Conservation (phyloP, 2,329 filamentous ascomycete genomes). For the Onygenales sp. region DNA sequence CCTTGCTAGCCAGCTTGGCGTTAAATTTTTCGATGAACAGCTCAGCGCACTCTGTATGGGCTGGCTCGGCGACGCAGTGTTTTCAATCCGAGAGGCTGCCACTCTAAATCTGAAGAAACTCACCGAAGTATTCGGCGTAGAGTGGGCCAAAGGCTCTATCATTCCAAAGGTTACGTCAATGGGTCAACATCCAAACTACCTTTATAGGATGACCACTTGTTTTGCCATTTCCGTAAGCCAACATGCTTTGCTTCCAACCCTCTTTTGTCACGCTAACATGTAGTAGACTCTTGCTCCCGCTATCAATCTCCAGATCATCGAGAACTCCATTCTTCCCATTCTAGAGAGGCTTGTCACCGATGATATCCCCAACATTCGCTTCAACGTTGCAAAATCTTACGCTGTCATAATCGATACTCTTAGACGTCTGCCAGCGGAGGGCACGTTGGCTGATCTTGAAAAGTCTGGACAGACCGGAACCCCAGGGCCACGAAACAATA, state of each 20-base stretch:
- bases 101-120: conserved; percentile 97
- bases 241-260: neutral
- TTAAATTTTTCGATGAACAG: conserved; percentile 98
- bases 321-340: conserved; percentile 88
- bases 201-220: conserved; percentile 99
- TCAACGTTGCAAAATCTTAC: conserved; percentile 99
- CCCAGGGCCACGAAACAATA: conserved; percentile 62
- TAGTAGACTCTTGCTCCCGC: conserved; percentile 81
- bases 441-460: conserved; percentile 75
- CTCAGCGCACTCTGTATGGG: conserved; percentile 93
- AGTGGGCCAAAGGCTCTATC: conserved; percentile 94
- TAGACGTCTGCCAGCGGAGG: conserved; percentile 78
- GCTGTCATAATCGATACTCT: conserved; percentile 81
- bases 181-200: conserved; percentile 96
- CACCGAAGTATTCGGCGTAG: conserved; percentile 95
- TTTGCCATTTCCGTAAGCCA: conserved; percentile 88
- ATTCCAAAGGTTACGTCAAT: conserved; percentile 98
- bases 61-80: conserved; percentile 96
- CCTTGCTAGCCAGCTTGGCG: conserved; percentile 86
- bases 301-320: conserved; percentile 86
- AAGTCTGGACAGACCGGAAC: conserved; percentile 52
- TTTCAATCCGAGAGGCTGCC: conserved; percentile 94
- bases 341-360: conserved; percentile 88
- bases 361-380: conserved; percentile 97
- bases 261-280: neutral